phyloP scores from a whole-genome alignment of 495 filamentous ascomycete genomes.

The Aspergillus panamensis region DNA sequence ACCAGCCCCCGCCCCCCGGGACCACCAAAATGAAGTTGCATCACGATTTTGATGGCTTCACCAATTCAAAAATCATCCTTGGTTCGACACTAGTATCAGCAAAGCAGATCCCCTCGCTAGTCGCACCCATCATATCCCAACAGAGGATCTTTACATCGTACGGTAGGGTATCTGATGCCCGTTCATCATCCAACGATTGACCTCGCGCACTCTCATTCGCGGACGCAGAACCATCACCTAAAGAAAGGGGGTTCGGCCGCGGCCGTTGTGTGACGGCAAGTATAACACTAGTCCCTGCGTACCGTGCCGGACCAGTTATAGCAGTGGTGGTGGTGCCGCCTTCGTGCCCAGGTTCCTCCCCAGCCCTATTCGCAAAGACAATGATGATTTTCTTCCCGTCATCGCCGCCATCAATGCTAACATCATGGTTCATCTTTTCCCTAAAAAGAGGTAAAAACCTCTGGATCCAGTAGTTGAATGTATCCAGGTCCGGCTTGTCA shows the following conservation, averaged over 20 bases:
- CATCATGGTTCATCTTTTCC: slow-evolving; percentile 39
- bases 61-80: slow-evolving; percentile 41
- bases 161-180: slow-evolving; percentile 13
- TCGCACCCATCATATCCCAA: slow-evolving; percentile 46
- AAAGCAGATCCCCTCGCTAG: slow-evolving; percentile 46
- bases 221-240: not conserved
- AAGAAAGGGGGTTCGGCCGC: not conserved
- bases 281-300: slow-evolving; percentile 62
- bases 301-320: slow-evolving; percentile 35
- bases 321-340: slow-evolving; percentile 58
- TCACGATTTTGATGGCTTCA: slow-evolving; percentile 12
- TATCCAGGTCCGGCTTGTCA: slow-evolving; percentile 69
- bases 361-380: slow-evolving; percentile 79
- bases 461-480: slow-evolving; percentile 86
- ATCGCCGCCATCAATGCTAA: slow-evolving; percentile 25
- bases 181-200: slow-evolving; percentile 19
- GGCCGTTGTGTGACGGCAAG: slow-evolving; percentile 60
- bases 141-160: slow-evolving; percentile 44
- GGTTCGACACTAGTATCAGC: slow-evolving; percentile 45
- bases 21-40: not conserved
- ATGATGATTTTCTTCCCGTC: slow-evolving; percentile 60
- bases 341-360: slow-evolving; percentile 59
- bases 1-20: too few species aligned
- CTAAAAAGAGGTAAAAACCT: slow-evolving; percentile 71
- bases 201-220: slow-evolving; percentile 40